Evolutionary conservation across 345 rosid genomes (phyloP).

Genomic region (Salix viminalis): DNA sequence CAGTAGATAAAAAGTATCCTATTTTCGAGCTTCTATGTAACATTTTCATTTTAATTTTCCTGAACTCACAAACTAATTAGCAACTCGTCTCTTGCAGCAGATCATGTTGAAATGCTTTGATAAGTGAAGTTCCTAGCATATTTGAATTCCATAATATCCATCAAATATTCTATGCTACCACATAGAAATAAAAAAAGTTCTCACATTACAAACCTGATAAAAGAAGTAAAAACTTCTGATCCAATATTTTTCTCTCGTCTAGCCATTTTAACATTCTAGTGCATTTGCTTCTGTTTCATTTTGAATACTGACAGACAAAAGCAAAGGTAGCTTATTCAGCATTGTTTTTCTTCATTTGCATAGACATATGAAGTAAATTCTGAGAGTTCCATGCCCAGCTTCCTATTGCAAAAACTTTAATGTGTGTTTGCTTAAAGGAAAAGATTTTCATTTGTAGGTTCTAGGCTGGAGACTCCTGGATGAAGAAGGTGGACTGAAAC

Average conservation of each 20-base stretch:
- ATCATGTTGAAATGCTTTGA: not conserved
- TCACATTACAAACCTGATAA: not conserved
- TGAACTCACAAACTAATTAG: not conserved
- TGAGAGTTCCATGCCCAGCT: not conserved
- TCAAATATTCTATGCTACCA: not conserved
- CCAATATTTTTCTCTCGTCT: not conserved
- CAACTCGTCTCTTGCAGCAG: not conserved
- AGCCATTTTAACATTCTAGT: not conserved
- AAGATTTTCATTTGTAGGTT: slow-evolving; percentile 35
- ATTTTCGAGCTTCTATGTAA: not conserved
- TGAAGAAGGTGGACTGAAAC: slow-evolving; percentile 58
- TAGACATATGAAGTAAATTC: not conserved
- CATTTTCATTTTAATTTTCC: not conserved
- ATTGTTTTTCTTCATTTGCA: not conserved
- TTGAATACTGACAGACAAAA: not conserved
- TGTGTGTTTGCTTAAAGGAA: not conserved
- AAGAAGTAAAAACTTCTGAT: not conserved
- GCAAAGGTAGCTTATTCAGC: not conserved
- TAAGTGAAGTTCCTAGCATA: not conserved
- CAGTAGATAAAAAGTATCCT: not conserved
- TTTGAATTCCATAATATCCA: not conserved
- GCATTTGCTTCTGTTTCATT: not conserved
- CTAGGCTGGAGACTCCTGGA: slow-evolving; percentile 90
- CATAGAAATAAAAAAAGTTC: too few relatives aligned
- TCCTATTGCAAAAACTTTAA: not conserved